These are phyloP conservation scores for Globisporangium nunn DNA, from an alignment of 352 stramenopile species.

Conservation along the genomic window DNA sequence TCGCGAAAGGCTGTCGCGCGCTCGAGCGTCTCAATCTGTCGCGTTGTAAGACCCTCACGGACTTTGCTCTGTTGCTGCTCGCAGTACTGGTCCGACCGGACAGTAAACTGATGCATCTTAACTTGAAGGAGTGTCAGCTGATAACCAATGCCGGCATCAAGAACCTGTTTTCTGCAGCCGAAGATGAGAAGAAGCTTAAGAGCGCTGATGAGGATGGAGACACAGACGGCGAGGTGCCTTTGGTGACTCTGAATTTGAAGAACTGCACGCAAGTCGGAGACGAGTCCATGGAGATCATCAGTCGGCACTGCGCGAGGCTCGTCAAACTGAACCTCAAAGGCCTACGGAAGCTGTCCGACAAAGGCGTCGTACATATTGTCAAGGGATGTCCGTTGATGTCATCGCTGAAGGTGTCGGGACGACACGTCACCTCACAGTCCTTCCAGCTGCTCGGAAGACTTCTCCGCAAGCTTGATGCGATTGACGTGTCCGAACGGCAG, in stretches of 20 bases:
- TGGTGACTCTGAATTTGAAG: constrained; percentile 44
- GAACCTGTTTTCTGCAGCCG: constrained; percentile 34
- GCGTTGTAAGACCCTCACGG: constrained; percentile 38
- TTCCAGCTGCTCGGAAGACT: constrained; percentile 54
- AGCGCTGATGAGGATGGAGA: constrained; percentile 23
- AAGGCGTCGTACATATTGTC: constrained; percentile 32
- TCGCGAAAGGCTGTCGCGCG: constrained; percentile 39
- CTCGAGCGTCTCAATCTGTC: constrained; percentile 42
- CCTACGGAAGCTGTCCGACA: constrained; percentile 50
- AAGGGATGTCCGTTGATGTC: constrained; percentile 36
- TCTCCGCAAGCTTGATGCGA: constrained; percentile 24
- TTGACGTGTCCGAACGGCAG: constrained; percentile 42
- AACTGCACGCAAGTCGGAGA: constrained; percentile 47
- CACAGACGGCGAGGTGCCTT: not conserved
- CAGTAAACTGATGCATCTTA: constrained; percentile 26
- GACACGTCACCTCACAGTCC: constrained; percentile 32
- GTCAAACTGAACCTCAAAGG: constrained; percentile 45
- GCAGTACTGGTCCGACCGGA: constrained; percentile 20
- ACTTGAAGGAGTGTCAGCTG: constrained; percentile 34
- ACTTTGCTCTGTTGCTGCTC: constrained; percentile 54
- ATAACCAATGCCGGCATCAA: constrained; percentile 41
- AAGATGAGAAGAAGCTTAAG: constrained; percentile 5
- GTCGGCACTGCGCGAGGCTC: constrained; percentile 26
- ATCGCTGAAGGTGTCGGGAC: constrained; percentile 44
- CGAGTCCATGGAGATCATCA: constrained; percentile 24